These are phyloP conservation scores for Begonia loranthoides DNA, from an alignment of 306 rosid species.

Conservation along the genomic window DNA sequence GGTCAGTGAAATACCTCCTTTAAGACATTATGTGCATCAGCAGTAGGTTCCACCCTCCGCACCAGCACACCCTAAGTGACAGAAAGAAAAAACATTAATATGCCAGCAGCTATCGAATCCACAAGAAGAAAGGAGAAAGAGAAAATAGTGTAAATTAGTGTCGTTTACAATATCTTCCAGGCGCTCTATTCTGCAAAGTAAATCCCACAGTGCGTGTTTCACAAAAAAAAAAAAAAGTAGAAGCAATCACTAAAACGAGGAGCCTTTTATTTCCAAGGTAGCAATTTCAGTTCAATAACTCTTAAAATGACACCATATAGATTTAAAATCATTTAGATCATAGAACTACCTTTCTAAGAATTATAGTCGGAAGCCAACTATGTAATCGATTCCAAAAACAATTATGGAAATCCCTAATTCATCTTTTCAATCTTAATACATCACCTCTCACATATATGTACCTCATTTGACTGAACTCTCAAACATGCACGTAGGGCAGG, in stretches of 20 bases:
- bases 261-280: too few species aligned
- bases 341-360: too few species aligned
- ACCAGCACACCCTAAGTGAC: slow-evolving; percentile 77
- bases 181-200: too few species aligned
- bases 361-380: too few species aligned
- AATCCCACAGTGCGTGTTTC: too few species aligned
- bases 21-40: slow-evolving; percentile 73
- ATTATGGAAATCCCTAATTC: not conserved
- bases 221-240: too few species aligned
- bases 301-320: too few species aligned
- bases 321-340: too few species aligned
- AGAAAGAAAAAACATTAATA: slow-evolving; percentile 8
- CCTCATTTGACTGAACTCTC: slow-evolving; percentile 80
- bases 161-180: too few species aligned
- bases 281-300: too few species aligned
- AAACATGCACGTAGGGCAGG: slow-evolving; percentile 77
- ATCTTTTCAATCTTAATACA: not conserved
- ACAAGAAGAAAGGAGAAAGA: not conserved
- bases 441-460: slow-evolving; percentile 11
- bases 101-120: slow-evolving; percentile 4
- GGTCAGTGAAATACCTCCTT: slow-evolving; percentile 46
- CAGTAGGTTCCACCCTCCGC: slow-evolving; percentile 86
- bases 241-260: too few species aligned
- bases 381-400: not conserved
- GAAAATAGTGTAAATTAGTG: too few species aligned